phyloP scores from a whole-genome alignment of 2,329 filamentous ascomycete genomes.

The Hypoxylon sp. region DNA sequence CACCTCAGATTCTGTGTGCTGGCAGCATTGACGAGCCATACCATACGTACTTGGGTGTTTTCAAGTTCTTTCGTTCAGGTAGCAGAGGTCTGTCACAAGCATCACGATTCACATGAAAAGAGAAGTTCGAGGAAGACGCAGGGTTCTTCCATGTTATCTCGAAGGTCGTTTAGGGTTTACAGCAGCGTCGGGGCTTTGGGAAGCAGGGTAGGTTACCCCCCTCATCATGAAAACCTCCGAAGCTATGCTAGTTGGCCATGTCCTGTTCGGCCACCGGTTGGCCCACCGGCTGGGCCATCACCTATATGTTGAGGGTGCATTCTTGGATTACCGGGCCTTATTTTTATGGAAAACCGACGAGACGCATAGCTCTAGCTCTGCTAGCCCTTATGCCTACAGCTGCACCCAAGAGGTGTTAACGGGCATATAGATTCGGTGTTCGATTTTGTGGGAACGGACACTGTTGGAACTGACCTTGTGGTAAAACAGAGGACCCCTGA shows the following conservation, averaged over 20 bases:
- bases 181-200: constrained; percentile 14
- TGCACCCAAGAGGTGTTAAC: constrained; percentile 3
- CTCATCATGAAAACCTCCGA: background rate
- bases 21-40: too few relatives aligned
- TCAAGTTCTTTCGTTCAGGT: background rate
- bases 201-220: constrained; percentile 2
- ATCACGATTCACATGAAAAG: constrained; percentile 26
- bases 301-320: constrained; percentile 5
- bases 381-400: constrained; percentile 20
- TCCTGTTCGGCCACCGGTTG: constrained; percentile 8
- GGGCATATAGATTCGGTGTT: background rate
- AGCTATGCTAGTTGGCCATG: constrained; percentile 9
- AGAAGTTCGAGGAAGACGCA: background rate
- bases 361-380: constrained; percentile 11
- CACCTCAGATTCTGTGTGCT: too few relatives aligned
- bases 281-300: constrained; percentile 12
- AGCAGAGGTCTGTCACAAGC: background rate
- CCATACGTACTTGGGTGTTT: too few relatives aligned
- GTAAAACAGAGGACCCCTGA: too few relatives aligned
- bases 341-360: too few relatives aligned
- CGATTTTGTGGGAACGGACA: background rate
- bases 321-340: constrained; percentile 9
- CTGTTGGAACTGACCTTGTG: too few relatives aligned
- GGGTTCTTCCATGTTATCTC: constrained; percentile 17
- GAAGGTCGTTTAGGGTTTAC: constrained; percentile 26